These are phyloP conservation scores for Petunia hybrid DNA, from an alignment of 305 asterid genomes.

Conservation along the genomic window DNA sequence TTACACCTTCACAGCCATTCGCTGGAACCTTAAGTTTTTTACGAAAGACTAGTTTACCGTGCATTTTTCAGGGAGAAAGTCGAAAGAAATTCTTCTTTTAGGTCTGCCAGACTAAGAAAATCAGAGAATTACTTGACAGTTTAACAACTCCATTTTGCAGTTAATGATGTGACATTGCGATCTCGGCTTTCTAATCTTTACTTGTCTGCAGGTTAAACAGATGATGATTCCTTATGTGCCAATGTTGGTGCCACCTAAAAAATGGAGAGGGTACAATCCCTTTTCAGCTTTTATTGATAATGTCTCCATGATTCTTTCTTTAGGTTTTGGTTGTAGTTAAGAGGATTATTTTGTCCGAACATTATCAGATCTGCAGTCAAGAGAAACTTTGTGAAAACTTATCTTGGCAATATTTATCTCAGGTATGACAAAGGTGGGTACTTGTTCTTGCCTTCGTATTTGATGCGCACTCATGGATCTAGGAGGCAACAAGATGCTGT, in stretches of 20 bases:
- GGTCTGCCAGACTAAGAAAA: constrained; percentile 20
- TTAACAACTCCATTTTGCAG: constrained; percentile 3
- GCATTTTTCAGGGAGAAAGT: neutral
- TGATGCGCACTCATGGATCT: constrained; percentile 96
- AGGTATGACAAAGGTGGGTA: constrained; percentile 96
- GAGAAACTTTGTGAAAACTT: constrained; percentile 31
- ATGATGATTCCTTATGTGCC: constrained; percentile 87
- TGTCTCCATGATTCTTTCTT: neutral
- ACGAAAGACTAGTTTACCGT: neutral
- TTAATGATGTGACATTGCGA: constrained; percentile 29
- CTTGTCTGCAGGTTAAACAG: constrained; percentile 73
- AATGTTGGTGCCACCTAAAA: constrained; percentile 95
- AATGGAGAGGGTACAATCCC: constrained; percentile 81
- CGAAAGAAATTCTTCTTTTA: constrained; percentile 9
- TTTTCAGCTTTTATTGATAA: constrained; percentile 9
- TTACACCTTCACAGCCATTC: neutral
- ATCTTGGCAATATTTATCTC: constrained; percentile 38
- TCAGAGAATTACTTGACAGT: constrained; percentile 1
- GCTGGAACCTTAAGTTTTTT: neutral
- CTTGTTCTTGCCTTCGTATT: constrained; percentile 87
- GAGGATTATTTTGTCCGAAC: too few species aligned
- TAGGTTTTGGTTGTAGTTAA: constrained; percentile 19
- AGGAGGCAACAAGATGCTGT: constrained; percentile 77
- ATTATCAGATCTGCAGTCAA: neutral
- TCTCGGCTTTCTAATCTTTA: constrained; percentile 32